These are phyloP conservation scores for Linum usitatissimum DNA, from an alignment of 345 rosid genomes.

Conservation along the genomic window DNA sequence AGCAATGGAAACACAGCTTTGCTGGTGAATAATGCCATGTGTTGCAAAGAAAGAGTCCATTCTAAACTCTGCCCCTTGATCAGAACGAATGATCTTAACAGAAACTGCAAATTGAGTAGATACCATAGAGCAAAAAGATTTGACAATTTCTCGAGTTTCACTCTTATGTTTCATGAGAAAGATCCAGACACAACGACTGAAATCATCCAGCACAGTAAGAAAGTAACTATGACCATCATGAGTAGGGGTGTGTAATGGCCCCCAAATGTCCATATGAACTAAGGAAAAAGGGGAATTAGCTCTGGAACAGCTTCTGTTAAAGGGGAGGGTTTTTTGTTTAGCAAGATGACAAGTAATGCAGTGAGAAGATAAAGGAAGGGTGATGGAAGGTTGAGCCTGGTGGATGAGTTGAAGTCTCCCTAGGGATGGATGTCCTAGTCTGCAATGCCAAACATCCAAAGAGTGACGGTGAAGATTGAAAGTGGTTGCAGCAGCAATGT, in stretches of 20 bases:
- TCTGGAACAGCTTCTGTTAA: neutral
- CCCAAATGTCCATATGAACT: conserved; percentile 3
- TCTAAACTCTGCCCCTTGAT: neutral
- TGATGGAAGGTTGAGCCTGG: no score
- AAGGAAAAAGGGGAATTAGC: neutral
- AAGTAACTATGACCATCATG: neutral
- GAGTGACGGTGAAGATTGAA: no score
- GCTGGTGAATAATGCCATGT: neutral
- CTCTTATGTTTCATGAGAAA: neutral
- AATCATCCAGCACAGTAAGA: no score
- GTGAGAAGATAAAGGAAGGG: no score
- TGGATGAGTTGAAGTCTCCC: no score
- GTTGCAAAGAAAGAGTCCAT: neutral
- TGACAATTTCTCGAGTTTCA: neutral
- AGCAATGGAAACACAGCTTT: neutral
- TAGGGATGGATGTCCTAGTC: no score
- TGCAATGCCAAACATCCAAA: no score
- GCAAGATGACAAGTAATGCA: no score
- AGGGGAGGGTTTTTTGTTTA: neutral
- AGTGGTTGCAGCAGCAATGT: no score
- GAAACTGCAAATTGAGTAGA: neutral
- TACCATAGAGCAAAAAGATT: neutral
- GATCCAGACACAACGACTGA: neutral
- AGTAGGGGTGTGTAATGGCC: neutral
- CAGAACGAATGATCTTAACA: neutral